Conservation (phyloP, 2,329 filamentous ascomycete species). For the Colletotrichum plurivorum region DNA sequence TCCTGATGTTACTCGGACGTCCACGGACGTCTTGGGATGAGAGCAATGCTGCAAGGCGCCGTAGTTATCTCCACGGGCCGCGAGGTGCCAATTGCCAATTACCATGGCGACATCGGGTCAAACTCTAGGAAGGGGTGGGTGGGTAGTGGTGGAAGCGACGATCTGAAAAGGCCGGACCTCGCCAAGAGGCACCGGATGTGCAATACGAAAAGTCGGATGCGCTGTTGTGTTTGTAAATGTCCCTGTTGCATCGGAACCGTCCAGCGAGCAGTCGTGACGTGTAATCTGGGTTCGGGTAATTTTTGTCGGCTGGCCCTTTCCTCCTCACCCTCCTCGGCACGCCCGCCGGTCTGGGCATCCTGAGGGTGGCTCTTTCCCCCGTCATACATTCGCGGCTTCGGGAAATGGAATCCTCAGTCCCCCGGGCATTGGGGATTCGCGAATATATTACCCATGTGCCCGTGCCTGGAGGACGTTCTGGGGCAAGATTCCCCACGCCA, state of each 20-base stretch:
- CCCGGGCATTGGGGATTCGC: neutral
- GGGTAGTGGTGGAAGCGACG: no score
- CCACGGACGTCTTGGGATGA: conserved; percentile 28
- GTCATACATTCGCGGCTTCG: neutral
- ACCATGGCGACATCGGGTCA: neutral
- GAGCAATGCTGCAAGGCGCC: neutral
- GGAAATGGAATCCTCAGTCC: neutral
- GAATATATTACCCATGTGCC: neutral
- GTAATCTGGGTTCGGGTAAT: no score
- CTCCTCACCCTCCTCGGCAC: no score
- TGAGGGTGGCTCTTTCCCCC: neutral
- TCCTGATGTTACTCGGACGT: conserved; percentile 27
- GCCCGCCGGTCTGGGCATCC: neutral
- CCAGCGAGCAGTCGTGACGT: no score
- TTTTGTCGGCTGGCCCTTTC: no score
- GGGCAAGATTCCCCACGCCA: conserved; percentile 23
- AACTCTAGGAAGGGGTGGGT: neutral
- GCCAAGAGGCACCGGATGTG: no score
- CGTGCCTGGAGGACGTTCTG: neutral
- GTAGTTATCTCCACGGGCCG: neutral
- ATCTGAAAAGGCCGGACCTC: no score
- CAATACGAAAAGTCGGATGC: no score
- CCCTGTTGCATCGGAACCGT: no score
- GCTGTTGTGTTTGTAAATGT: no score
- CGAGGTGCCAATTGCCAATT: neutral